Percentiles rank a stretch among this genome's conserved stretches.
Conservation (phyloP, 2,329 filamentous ascomycete species). For the Ophiocordyceps camponoti-floridani region DNA sequence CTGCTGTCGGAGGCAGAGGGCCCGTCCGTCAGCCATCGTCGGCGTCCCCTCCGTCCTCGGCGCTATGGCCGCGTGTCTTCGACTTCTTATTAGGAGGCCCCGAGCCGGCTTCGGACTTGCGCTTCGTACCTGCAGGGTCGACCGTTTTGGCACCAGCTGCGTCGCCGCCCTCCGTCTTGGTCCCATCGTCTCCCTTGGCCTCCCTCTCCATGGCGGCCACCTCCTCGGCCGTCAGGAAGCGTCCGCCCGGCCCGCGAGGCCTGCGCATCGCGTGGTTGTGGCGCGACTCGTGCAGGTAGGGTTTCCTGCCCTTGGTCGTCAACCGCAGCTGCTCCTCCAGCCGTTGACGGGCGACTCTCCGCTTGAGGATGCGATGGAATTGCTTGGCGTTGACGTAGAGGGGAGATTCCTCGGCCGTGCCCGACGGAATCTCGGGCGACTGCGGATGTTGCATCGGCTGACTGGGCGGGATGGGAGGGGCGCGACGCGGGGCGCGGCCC, state of each 20-base stretch:
- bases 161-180: conserved; percentile 13
- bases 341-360: conserved; percentile 80
- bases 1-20: not conserved
- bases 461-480: conserved; percentile 43
- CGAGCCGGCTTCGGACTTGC: conserved; percentile 37
- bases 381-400: conserved; percentile 98
- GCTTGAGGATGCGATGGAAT: conserved; percentile 91
- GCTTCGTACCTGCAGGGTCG: conserved; percentile 30
- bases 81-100: conserved; percentile 36
- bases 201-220: conserved; percentile 73
- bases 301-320: conserved; percentile 89
- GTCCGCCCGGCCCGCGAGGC: conserved; percentile 80
- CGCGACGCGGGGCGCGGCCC: conserved; percentile 28
- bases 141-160: conserved; percentile 7
- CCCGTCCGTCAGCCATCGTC: conserved; percentile 5
- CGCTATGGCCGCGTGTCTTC: conserved; percentile 27
- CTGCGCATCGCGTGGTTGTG: conserved; percentile 97
- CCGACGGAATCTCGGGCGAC: conserved; percentile 62
- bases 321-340: conserved; percentile 82
- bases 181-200: conserved; percentile 20
- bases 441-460: conserved; percentile 52
- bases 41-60: conserved; percentile 24
- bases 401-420: conserved; percentile 71
- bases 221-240: conserved; percentile 92
- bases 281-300: conserved; percentile 90